phyloP scores from a whole-genome alignment of 2,329 filamentous ascomycete genomes.

The Metarhizium anisopliae region DNA sequence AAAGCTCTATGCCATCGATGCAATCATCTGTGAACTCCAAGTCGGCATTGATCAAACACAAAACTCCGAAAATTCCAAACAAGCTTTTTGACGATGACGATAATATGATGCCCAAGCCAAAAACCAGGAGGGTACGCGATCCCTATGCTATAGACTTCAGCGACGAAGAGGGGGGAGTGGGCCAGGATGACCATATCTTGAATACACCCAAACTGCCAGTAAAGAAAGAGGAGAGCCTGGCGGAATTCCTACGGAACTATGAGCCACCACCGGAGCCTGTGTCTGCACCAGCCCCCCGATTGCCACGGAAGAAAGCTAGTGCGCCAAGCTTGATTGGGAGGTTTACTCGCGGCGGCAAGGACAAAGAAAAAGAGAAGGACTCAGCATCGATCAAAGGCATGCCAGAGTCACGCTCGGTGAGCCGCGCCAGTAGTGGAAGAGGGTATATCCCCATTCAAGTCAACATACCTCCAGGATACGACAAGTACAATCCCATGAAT shows the following conservation, averaged over 20 bases:
- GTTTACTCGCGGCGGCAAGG: constrained; percentile 31
- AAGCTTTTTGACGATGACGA: constrained; percentile 40
- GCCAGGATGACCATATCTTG: constrained; percentile 37
- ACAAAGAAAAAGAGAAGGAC: constrained; percentile 13
- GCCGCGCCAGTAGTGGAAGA: constrained; percentile 25
- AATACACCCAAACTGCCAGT: constrained; percentile 28
- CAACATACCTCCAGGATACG: constrained; percentile 35
- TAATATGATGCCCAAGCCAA: constrained; percentile 58
- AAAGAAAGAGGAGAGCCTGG: constrained; percentile 56
- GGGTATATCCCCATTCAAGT: constrained; percentile 47
- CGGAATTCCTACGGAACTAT: constrained; percentile 64
- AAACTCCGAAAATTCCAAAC: constrained; percentile 19
- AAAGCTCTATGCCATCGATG: constrained; percentile 44
- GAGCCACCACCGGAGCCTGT: constrained; percentile 51
- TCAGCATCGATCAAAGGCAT: constrained; percentile 15
- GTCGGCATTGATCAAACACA: constrained; percentile 53
- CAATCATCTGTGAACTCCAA: constrained; percentile 67
- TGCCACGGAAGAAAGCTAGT: constrained; percentile 56
- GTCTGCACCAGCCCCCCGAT: constrained; percentile 18
- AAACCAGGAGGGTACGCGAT: constrained; percentile 70
- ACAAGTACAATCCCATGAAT: constrained; percentile 29
- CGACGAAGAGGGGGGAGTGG: constrained; percentile 50
- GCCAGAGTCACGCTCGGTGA: constrained; percentile 21
- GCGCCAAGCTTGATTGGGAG: constrained; percentile 53
- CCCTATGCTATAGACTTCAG: constrained; percentile 88